phyloP scores from a whole-genome alignment of 2,329 filamentous ascomycete species.

The Fusarium sp. region DNA sequence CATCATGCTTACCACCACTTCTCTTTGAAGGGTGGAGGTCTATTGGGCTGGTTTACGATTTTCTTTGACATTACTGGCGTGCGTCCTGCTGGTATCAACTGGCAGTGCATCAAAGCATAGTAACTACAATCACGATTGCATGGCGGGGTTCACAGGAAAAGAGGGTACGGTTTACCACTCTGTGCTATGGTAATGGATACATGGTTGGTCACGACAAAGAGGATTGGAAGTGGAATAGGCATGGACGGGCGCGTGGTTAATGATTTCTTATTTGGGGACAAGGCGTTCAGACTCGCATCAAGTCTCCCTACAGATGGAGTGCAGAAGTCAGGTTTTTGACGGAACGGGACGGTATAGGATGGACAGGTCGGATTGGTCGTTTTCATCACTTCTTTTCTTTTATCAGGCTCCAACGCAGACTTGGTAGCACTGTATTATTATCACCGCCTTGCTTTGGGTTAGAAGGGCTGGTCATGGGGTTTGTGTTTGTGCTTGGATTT shows the following conservation, averaged over 20 bases:
- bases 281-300: constrained; percentile 37
- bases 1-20: constrained; percentile 23
- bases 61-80: constrained; percentile 32
- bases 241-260: constrained; percentile 39
- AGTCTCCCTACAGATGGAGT: constrained; percentile 32
- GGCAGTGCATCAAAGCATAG: constrained; percentile 27
- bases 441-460: constrained; percentile 34
- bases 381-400: constrained; percentile 21
- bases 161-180: constrained; percentile 25
- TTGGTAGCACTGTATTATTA: constrained; percentile 41
- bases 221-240: constrained; percentile 19
- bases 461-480: constrained; percentile 25
- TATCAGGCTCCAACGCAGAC: constrained; percentile 38
- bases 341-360: constrained; percentile 14
- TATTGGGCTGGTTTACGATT: constrained; percentile 42
- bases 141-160: constrained; percentile 37
- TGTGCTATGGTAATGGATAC: constrained; percentile 30
- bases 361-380: constrained; percentile 18
- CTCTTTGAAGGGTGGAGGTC: constrained; percentile 12
- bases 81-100: constrained; percentile 22
- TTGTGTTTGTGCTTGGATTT: background rate
- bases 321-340: constrained; percentile 19
- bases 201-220: constrained; percentile 29
- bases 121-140: constrained; percentile 42
- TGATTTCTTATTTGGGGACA: constrained; percentile 37